Base-by-base conservation (phyloP, 1,284 basidiomycete species). In the Fomitopsis pinicola region DNA sequence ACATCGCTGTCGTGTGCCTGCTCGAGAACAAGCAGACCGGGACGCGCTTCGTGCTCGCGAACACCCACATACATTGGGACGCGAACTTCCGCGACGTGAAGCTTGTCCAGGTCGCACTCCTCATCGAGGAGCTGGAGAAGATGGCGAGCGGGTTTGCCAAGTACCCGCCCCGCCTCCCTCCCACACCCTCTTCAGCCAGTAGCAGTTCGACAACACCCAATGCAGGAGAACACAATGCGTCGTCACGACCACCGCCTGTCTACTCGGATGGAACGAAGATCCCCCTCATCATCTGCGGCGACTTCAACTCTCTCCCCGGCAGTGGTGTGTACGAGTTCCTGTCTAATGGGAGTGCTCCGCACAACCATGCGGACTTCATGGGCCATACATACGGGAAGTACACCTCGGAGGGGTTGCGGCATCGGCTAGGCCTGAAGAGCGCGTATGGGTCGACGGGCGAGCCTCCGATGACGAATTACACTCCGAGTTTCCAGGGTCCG, bases 261-360 rank as follows among this genome's bases (percentile, higher is more conserved):
- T 97, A 97, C 74, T 70, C 84, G 5, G 91, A 94, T 68, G 92
- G 91, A 30, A 83, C 83, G 58, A 94, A 97, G 81, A 97, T 99
- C 70, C 96, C 97, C 14, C 78, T 92, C 63, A 85, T 99, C 73
- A 80, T 99, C 63, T 94, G 92, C 69, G 95, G 96, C 30, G 97
- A 99, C 77, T 96, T 93, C 79, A 99, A 99, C 80, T 97, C 94
- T 56, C 80, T 90, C 1, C 91, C 92, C 0, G 80, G 82, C 22
- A 95, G 92, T 44, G 95, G 95, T 14, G 94, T 99, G 28, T 97
- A 94, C 79, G 94, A 98, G 70, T 97, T 92, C 78, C 75, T 99
- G 60, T 83, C 89, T 44, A 86, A 80, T 12, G 97, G 97, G 9
- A 76, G 79, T 7, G 78, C 91, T 1, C 78, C 89, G 2, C 80